Evolutionary conservation across 78 protist species (phyloP).

Genomic region (Fonticula alba): DNA sequence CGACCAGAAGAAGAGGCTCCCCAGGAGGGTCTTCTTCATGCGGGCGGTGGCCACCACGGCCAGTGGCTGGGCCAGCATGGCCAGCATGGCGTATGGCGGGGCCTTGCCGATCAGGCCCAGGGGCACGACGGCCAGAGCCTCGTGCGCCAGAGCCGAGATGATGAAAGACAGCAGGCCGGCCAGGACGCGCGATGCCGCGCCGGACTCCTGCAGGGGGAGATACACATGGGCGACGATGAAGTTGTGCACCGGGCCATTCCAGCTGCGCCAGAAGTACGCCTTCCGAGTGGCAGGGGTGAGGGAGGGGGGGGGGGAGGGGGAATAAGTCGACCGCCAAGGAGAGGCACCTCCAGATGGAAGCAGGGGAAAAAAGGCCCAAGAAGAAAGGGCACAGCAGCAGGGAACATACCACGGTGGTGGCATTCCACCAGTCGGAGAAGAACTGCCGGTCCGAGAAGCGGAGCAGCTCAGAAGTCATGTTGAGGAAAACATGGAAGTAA

Average conservation of each 20-base stretch:
- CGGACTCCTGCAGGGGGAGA: not conserved
- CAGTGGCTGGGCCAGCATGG: no score
- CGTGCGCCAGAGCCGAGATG: slow-evolving; percentile 11
- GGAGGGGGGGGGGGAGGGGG: no score
- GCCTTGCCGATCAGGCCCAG: no score
- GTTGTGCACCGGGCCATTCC: slow-evolving; percentile 25
- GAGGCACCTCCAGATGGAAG: no score
- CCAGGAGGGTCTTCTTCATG: not conserved
- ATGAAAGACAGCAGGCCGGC: no score
- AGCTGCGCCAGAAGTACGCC: slow-evolving; percentile 22
- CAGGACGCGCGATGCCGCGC: not conserved
- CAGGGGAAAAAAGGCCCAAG: no score
- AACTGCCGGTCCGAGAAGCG: slow-evolving; percentile 21
- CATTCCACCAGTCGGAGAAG: slow-evolving; percentile 30
- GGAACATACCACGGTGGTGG: not conserved
- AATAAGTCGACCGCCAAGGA: no score
- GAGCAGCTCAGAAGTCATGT: slow-evolving; percentile 12
- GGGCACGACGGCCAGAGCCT: no score
- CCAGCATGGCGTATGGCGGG: no score
- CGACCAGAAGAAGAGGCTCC: slow-evolving; percentile 13
- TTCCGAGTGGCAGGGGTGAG: no score
- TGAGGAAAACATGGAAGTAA: slow-evolving; percentile 15
- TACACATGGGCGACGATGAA: slow-evolving; percentile 10
- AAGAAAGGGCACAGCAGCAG: no score
- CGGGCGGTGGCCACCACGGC: no score